These are phyloP conservation scores for Emydomyces testavorans DNA, from an alignment of 2,329 filamentous ascomycete species.

Conservation along the genomic window DNA sequence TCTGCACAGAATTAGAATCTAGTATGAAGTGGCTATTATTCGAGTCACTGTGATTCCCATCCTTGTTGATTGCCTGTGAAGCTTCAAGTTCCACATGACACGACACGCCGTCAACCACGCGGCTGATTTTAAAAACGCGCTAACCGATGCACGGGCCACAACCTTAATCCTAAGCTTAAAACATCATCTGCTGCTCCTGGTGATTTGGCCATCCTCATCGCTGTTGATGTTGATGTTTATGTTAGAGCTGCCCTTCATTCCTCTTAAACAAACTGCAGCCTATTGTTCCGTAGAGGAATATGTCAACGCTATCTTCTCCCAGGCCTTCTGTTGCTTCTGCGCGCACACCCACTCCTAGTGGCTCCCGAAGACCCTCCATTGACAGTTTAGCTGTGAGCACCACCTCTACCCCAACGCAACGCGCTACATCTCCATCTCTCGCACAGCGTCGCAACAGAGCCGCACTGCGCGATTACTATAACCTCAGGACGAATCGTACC, in stretches of 20 bases:
- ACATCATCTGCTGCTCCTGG: background rate
- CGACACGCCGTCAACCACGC: background rate
- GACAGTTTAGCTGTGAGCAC: conserved; percentile 42
- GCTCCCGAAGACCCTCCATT: conserved; percentile 63
- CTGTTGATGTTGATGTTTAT: background rate
- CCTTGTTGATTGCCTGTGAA: too few relatives aligned
- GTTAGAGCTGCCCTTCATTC: background rate
- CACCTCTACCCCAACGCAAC: conserved; percentile 31
- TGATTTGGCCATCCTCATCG: background rate
- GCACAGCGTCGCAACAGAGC: conserved; percentile 57
- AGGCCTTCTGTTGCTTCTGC: conserved; percentile 48
- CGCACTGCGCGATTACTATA: conserved; percentile 90
- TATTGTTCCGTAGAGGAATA: conserved; percentile 19
- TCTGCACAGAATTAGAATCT: too few relatives aligned
- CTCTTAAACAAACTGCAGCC: background rate
- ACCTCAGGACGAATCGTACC: conserved; percentile 49
- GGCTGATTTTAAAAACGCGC: background rate
- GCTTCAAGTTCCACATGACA: too few relatives aligned
- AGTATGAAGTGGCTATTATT: too few relatives aligned
- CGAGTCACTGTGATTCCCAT: too few relatives aligned
- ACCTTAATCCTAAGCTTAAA: conserved; percentile 2
- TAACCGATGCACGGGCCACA: background rate
- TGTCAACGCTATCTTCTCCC: conserved; percentile 51
- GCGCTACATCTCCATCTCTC: conserved; percentile 29
- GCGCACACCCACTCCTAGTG: conserved; percentile 54